Base-by-base conservation (phyloP, 805 yeast species). In the Ogataea paraovalis region DNA sequence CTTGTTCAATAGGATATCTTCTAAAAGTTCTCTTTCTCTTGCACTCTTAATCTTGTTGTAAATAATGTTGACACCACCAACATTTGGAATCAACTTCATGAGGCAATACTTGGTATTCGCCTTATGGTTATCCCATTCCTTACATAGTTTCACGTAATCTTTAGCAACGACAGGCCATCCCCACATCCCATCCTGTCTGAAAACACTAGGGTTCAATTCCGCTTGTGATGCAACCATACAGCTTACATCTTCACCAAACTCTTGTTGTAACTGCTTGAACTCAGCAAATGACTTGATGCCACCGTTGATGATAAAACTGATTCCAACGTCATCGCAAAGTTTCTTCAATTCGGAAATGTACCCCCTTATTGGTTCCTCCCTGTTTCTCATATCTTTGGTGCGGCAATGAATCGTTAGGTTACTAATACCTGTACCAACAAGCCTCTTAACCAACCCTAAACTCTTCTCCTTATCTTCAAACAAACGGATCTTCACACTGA, bases 181-280 rank as follows among this genome's bases (percentile, higher is more conserved):
- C 41, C 74, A 61, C 4, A 77, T 75, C 0, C 66, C 70, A 0
- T 58, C 53, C 7, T 62, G 59, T 27, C 65, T 64, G 63, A 94
- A 94, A 34, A 87, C 83, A 1, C 96, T 75, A 7, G 96, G 94
- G 61, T 94, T 91, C 6, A 76, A 61, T 66, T 94, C 98, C 0
- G 97, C 98, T 27, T 82, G 80, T 28, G 88, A 85, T 1, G 97
- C 99, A 58, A 91, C 82, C 99, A 94, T 92, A 6, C 88, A 91
- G 3, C 98, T 96, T n/a, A 85, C 68, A 44, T 78, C 78, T 1
- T 75, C 74, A 0, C 83, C 79, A 55, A 76, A 78, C n/a, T 66
- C 62, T 9, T 66, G 55, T 57, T 79, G 83, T 38, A 91, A 59
- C 22, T 69, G 68, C 7, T 56, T 50, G 50, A 76, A 79, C 46